A percentile compares a stretch with the other conserved stretches of the same genome.
Conservation (phyloP, 176 grass and related monocot genomes). For the Bonia amplexicaulis region DNA sequence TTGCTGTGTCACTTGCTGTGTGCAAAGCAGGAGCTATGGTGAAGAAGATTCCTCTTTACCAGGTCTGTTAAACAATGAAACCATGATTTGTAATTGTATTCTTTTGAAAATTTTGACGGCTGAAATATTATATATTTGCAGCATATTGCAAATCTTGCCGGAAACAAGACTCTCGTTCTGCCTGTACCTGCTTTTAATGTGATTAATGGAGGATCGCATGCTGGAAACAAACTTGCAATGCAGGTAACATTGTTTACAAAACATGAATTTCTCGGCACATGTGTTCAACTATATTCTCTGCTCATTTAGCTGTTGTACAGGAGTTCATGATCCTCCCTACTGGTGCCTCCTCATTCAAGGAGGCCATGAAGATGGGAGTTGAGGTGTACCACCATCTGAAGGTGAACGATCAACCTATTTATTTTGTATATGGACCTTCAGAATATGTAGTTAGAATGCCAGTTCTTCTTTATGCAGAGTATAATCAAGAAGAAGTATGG, state of each 20-base stretch:
- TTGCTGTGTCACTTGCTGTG: conserved; percentile 86
- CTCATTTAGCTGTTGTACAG: conserved; percentile 36
- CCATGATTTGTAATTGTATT: background rate
- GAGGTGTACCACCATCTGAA: conserved; percentile 96
- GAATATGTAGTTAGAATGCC: background rate
- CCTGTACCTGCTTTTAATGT: conserved; percentile 94
- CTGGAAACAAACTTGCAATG: conserved; percentile 95
- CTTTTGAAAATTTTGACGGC: background rate
- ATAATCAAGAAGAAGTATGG: conserved; percentile 99
- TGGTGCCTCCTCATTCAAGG: conserved; percentile 85
- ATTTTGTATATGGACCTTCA: background rate
- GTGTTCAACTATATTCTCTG: background rate
- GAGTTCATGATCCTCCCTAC: conserved; percentile 98
- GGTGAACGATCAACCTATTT: conserved; percentile 21
- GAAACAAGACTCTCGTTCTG: conserved; percentile 71
- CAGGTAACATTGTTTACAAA: conserved; percentile 36
- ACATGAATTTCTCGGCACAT: background rate
- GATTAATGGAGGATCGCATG: conserved; percentile 95
- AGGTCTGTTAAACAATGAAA: conserved; percentile 25
- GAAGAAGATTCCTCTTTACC: conserved; percentile 86
- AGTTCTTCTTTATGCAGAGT: conserved; percentile 31
- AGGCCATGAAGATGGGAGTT: conserved; percentile 97
- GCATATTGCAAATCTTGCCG: conserved; percentile 85
- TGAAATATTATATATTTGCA: conserved; percentile 17
- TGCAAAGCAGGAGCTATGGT: conserved; percentile 82